A percentile compares a stretch with the other conserved stretches of the same genome.
Conservation (phyloP, 1,284 basidiomycete species). For the Rhodotorula sp. region DNA sequence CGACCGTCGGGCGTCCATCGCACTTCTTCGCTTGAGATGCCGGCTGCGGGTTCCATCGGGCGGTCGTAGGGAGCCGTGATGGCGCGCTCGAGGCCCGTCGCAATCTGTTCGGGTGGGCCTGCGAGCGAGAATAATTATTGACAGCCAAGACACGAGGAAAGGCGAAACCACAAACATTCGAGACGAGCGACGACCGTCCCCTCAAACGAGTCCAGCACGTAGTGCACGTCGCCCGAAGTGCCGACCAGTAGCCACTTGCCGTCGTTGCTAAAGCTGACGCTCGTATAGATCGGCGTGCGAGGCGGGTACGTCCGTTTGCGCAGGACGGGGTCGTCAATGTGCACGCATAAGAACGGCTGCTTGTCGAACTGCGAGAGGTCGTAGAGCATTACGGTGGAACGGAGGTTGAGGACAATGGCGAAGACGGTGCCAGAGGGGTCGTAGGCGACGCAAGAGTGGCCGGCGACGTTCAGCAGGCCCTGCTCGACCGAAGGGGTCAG, state of each 20-base stretch:
- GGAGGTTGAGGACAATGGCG: slow-evolving; percentile 84
- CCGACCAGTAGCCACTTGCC: slow-evolving; percentile 88
- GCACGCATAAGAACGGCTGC: slow-evolving; percentile 79
- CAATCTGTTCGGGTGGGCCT: slow-evolving; percentile 3
- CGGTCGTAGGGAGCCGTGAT: slow-evolving; percentile 52
- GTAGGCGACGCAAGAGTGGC: slow-evolving; percentile 79
- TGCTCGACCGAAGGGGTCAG: slow-evolving; percentile 51
- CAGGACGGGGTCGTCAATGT: slow-evolving; percentile 75
- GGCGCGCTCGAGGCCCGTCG: slow-evolving; percentile 31
- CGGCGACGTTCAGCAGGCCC: slow-evolving; percentile 56
- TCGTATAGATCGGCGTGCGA: slow-evolving; percentile 85
- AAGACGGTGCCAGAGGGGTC: slow-evolving; percentile 87
- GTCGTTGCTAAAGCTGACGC: slow-evolving; percentile 81
- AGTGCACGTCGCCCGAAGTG: slow-evolving; percentile 88
- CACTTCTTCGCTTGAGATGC: slow-evolving; percentile 83
- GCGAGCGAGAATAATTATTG: background rate
- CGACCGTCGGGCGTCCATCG: slow-evolving; percentile 89
- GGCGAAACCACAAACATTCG: slow-evolving; percentile 56
- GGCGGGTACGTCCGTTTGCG: slow-evolving; percentile 72
- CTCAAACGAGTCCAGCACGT: slow-evolving; percentile 84
- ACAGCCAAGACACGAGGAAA: too few species aligned
- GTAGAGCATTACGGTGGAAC: slow-evolving; percentile 78
- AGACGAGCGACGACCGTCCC: slow-evolving; percentile 76
- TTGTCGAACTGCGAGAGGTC: slow-evolving; percentile 86
- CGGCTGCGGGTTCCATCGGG: slow-evolving; percentile 67